Evolutionary conservation across 352 stramenopile genomes (phyloP), one percentile per base, ranked within the genome.

Genomic region (Globisporangium canariense): DNA sequence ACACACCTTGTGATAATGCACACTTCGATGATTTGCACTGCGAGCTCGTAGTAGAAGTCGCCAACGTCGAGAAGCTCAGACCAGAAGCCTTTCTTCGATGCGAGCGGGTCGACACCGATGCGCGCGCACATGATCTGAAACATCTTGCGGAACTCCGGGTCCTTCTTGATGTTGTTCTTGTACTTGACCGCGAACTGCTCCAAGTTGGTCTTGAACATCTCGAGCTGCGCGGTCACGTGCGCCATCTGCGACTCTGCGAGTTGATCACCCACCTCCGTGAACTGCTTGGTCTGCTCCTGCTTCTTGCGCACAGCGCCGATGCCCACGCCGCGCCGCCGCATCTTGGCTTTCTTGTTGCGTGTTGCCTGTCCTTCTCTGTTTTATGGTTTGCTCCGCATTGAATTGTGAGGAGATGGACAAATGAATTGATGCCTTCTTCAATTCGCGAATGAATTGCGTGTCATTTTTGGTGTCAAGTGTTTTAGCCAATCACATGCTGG

Each of bases 31-130:
- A 99, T 98, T 75, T 99, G 98, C 28, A 99, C 94, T 5, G 94
- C 92, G n/a, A 99, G 78, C 70, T 99, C 97, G 76, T 99, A 99
- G 82, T 99, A 99, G 73, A 99, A 99, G 64, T 99, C 96, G 11
- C 97, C 97, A 47, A 99, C 95, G 25, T 98, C 97, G 11, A 99
- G 83, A 20, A 98, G 68, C 71, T 97, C 89, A 14, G 88, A 96
- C 98, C 97, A 99, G 69, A 99, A 99, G 2, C 93, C 94, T 69
- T 99, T 99, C 74, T 98, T 97, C 4, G 94, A 98, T 1, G 94
- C 91, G 8, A 99, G 78, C 2, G 97, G 97, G 76, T 99, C 98
- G 10, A 99, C 95, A 20, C 97, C 97, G 62, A 99, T 97, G 60
- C 95, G 97, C 51, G 78, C 78, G 75, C 96, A 99, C 96, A 99